Base-by-base conservation (phyloP, 2,329 filamentous ascomycete species). In the Penicillium sclerotigenum region DNA sequence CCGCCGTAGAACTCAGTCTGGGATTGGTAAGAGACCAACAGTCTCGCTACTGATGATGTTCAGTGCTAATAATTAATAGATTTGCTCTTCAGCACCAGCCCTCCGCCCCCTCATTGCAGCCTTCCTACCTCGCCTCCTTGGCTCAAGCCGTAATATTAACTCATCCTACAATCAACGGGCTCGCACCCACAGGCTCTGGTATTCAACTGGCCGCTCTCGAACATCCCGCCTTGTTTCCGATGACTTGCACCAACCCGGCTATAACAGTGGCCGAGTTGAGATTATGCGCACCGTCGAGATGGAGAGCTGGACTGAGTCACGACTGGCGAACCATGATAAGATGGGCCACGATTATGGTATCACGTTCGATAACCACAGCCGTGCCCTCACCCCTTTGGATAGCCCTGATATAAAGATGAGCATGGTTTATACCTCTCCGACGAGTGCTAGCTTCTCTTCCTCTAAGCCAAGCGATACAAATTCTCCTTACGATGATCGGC, bases 51-150 rank as follows among this genome's bases (percentile, higher is more conserved):
- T 46, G 6, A 22, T 22, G n/a, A 34, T 18, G 9, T 10, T 16
- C 7, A 13, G 22, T 37, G 26, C 47, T 56, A 36, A 61, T 31
- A 24, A 10, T 14, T 4, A 33, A 22, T 43, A 74, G 72, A 71
- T 74, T 47, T 74, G 71, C 55, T 70, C 72, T 20, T 73, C 71
- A 24, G 71, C 71, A 4, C 72, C 71, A 16, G 71, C 72, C 29
- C 59, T 74, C 36, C 66, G 72, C 7, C 72, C 72, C 7, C 68
- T 74, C 18, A 43, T 73, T 24, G 63, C 66, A 38, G 63, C 62
- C n/a, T 67, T 72, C 58, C 50, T 70, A 1, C 71, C 71, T 22
- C 68, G 63, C 18, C 62, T 74, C 20, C 64, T 74, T 29, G 58
- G 66, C 34, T 66, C 70, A 34, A 65, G 61, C 22, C 64, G 59